Percentiles rank a stretch among this genome's conserved stretches.
Evolutionary conservation across 345 rosid genomes (phyloP).

Genomic region (Melastoma malabathricum): DNA sequence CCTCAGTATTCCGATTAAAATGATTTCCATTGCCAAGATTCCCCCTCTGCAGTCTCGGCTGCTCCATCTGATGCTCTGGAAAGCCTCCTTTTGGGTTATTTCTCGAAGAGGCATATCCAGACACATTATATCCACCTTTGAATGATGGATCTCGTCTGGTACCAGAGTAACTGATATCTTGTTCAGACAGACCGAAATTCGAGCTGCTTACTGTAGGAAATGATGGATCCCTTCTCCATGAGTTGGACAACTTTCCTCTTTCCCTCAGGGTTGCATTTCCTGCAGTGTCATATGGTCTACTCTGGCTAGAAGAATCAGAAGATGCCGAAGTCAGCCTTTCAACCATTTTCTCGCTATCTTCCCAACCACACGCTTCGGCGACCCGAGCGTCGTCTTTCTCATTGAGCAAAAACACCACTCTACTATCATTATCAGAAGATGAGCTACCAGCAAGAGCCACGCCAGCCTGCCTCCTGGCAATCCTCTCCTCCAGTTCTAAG

Average conservation of each 20-base stretch:
- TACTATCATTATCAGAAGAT: slow-evolving; percentile 44
- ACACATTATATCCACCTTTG: slow-evolving; percentile 44
- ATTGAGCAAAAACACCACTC: slow-evolving; percentile 19
- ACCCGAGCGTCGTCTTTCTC: slow-evolving; percentile 33
- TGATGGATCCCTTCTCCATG: slow-evolving; percentile 63
- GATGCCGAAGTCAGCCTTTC: slow-evolving; percentile 72
- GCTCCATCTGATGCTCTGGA: slow-evolving; percentile 43
- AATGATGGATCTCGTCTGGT: slow-evolving; percentile 36
- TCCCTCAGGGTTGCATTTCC: slow-evolving; percentile 37
- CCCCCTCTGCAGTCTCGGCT: slow-evolving; percentile 53
- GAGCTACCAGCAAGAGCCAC: slow-evolving; percentile 26
- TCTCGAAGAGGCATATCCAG: slow-evolving; percentile 36
- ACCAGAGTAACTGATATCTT: slow-evolving; percentile 38
- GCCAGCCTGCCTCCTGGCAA: slow-evolving; percentile 76
- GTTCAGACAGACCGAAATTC: slow-evolving; percentile 30
- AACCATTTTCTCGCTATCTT: slow-evolving; percentile 81
- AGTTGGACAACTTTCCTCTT: slow-evolving; percentile 38
- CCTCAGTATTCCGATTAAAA: slow-evolving; percentile 42
- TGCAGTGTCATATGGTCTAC: slow-evolving; percentile 42
- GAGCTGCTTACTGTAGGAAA: slow-evolving; percentile 49
- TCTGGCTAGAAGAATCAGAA: slow-evolving; percentile 48
- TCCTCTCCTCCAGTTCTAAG: slow-evolving; percentile 83
- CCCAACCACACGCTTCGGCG: slow-evolving; percentile 68
- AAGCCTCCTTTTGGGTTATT: slow-evolving; percentile 39
- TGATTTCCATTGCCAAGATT: slow-evolving; percentile 53